These are phyloP conservation scores for Coemansia sp. DNA, from an alignment of 192 early-diverging fungal genomes.

Conservation along the genomic window DNA sequence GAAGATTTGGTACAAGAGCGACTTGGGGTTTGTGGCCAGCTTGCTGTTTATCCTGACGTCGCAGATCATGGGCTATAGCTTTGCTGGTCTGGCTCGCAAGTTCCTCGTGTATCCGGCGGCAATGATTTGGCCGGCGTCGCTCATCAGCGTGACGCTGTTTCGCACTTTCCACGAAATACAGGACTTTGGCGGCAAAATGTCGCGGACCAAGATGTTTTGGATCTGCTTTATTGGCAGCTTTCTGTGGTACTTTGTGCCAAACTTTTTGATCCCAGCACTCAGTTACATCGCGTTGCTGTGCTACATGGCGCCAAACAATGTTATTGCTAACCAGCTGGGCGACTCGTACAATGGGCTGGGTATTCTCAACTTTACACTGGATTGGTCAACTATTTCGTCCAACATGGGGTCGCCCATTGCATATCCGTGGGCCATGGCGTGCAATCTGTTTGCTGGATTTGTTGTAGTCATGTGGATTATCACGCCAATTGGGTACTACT, in stretches of 20 bases:
- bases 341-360: slow-evolving; percentile 63
- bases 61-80: slow-evolving; percentile 64
- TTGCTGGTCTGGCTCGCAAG: slow-evolving; percentile 71
- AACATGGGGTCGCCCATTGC: slow-evolving; percentile 65
- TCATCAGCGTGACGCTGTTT: slow-evolving; percentile 77
- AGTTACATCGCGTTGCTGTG: slow-evolving; percentile 67
- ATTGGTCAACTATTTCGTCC: slow-evolving; percentile 70
- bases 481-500: slow-evolving; percentile 71
- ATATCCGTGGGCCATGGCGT: slow-evolving; percentile 70
- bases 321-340: slow-evolving; percentile 54
- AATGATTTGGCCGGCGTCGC: slow-evolving; percentile 86
- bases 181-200: slow-evolving; percentile 40
- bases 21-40: slow-evolving; percentile 64
- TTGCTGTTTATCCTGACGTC: slow-evolving; percentile 72
- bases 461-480: slow-evolving; percentile 75
- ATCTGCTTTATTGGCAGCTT: slow-evolving; percentile 51
- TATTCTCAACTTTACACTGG: slow-evolving; percentile 67
- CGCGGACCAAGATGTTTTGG: slow-evolving; percentile 58
- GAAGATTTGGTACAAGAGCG: slow-evolving; percentile 65
- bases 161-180: slow-evolving; percentile 71
- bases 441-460: slow-evolving; percentile 71
- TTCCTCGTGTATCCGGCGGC: slow-evolving; percentile 83
- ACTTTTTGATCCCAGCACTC: slow-evolving; percentile 67
- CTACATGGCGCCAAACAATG: slow-evolving; percentile 50
- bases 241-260: slow-evolving; percentile 63